A percentile compares a stretch with the other conserved stretches of the same genome.
These are phyloP conservation scores for Leccinum barrowsii DNA, from an alignment of 768 basidiomycete genomes.

Conservation along the genomic window DNA sequence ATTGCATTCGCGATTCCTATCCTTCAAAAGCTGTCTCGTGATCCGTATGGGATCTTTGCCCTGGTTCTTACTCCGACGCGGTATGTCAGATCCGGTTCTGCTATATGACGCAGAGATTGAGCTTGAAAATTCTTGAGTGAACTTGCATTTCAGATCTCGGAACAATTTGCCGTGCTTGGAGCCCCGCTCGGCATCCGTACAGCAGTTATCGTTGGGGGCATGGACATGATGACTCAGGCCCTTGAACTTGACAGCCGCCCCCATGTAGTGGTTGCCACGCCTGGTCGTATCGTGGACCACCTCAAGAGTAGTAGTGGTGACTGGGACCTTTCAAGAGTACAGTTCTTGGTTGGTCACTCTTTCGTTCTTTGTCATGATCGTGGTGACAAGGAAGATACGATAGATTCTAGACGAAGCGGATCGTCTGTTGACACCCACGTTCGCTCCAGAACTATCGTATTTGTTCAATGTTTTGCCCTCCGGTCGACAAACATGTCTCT, in stretches of 20 bases:
- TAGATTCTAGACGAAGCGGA: constrained; percentile 98
- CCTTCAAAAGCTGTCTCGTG: constrained; percentile 77
- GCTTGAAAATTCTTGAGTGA: constrained; percentile 51
- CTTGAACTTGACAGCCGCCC: constrained; percentile 81
- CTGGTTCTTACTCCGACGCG: constrained; percentile 93
- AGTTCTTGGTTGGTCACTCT: constrained; percentile 63
- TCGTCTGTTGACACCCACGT: constrained; percentile 83
- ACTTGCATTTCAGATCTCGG: constrained; percentile 94
- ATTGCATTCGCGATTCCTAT: constrained; percentile 97
- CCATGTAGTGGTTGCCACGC: constrained; percentile 93
- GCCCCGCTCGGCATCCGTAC: constrained; percentile 77
- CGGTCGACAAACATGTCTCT: constrained; percentile 92
- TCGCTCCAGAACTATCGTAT: constrained; percentile 78
- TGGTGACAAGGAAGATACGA: neutral
- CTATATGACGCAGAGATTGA: neutral
- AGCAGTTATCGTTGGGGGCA: constrained; percentile 90
- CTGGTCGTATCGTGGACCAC: constrained; percentile 91
- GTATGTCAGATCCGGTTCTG: constrained; percentile 39
- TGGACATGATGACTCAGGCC: constrained; percentile 97
- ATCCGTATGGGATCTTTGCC: constrained; percentile 94
- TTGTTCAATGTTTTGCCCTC: constrained; percentile 75
- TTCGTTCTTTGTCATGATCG: neutral
- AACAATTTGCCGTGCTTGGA: constrained; percentile 92
- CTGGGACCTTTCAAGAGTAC: constrained; percentile 82
- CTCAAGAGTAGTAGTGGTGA: constrained; percentile 69